phyloP scores from a whole-genome alignment of 106 monocot species.

The Platanthera guangdongensis region DNA sequence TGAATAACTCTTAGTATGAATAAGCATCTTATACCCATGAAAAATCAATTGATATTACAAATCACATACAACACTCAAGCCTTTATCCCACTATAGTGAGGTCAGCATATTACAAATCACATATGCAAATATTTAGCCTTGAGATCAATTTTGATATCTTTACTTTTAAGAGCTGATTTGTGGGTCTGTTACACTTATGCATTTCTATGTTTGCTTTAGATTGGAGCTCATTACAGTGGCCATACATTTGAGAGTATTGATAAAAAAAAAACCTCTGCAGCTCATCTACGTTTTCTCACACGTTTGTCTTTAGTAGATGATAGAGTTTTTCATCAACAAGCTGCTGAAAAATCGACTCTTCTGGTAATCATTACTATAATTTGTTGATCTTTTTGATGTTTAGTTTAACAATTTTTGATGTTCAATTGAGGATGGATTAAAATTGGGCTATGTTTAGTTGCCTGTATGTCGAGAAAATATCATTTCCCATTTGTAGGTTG shows the following conservation, averaged over 20 bases:
- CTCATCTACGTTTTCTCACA: neutral
- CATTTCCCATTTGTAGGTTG: neutral
- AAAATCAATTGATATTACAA: neutral
- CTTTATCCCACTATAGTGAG: too few species aligned
- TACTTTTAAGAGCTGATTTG: neutral
- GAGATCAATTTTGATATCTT: neutral
- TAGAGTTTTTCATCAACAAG: slow-evolving; percentile 1
- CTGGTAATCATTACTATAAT: neutral
- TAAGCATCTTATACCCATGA: neutral
- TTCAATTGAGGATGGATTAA: neutral
- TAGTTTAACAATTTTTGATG: neutral
- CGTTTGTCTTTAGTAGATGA: slow-evolving; percentile 5
- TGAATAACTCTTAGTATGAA: neutral
- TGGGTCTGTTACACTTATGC: neutral
- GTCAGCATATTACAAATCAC: neutral
- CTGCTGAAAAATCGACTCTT: slow-evolving; percentile 4
- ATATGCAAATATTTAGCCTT: neutral
- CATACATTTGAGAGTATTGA: neutral
- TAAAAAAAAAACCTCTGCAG: neutral
- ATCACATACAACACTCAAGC: neutral
- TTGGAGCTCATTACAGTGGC: slow-evolving; percentile 1
- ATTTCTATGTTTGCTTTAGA: neutral
- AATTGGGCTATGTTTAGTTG: neutral
- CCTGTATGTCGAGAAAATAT: neutral
- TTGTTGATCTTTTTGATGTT: neutral